Base-by-base conservation (phyloP, 2,329 filamentous ascomycete genomes). In the Allantophomopsis lycopodina region DNA sequence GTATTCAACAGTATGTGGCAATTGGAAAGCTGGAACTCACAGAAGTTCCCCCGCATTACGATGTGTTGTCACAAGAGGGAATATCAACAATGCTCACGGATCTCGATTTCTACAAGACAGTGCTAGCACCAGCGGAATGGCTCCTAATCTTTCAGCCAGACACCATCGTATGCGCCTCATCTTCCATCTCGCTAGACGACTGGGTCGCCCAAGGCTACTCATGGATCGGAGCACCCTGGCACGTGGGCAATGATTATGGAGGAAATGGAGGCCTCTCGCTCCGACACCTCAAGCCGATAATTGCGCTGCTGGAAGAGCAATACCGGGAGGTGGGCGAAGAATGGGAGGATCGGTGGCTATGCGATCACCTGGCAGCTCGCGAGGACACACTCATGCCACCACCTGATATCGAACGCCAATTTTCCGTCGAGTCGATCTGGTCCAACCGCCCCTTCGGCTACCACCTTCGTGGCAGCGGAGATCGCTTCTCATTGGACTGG, bases 151-250 rank as follows among this genome's bases (percentile, higher is more conserved):
- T 52, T 35, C 51, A 53, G 34, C 50, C 48, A 2, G 51, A 54
- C 30, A 49, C 45, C 6, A 51, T 52, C 13, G 39, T 51, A n/a
- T 51, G 50, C 18, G 39, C 46, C 13, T 48, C 49, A 30, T 46
- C 44, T n/a, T 36, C 33, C 2, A 42, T 42, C 23, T 46, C 44
- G 37, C 32, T 54, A 6, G 44, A 53, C 37, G 47, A 51, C 12
- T 54, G 51, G 50, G 23, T 52, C 18, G 37, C 14, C 13, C 36
- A 40, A 21, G 35, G 35, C 14, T 45, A 43, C 32, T 18, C 30
- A 28, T 75, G 68, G 66, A 61, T 69, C 35, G 68, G 68, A 28
- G 66, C 68, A 1, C 68, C 68, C 4, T 69, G 68, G 67, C 16
- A 32, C 13, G 20, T 35, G 10, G 14, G 16, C 18, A 55, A 57